Conservation (phyloP, 1,284 basidiomycete species). For the Puccinia hordei region DNA sequence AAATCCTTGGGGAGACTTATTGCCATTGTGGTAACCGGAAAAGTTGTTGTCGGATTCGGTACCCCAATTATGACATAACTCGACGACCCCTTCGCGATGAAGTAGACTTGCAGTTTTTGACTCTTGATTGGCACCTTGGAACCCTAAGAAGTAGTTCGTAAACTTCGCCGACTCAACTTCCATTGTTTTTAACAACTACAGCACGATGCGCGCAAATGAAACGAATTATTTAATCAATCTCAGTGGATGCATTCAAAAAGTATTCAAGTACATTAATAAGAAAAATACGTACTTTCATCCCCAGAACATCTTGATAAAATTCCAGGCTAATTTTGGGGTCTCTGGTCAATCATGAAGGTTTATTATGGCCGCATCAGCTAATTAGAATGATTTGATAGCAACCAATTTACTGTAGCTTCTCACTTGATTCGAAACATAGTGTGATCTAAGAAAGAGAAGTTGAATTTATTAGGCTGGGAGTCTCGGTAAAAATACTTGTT, state of each 20-base stretch:
- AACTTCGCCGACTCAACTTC: constrained; percentile 15
- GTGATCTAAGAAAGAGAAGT: constrained; percentile 24
- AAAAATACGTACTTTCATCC: constrained; percentile 72
- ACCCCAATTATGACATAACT: constrained; percentile 77
- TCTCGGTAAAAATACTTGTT: not conserved
- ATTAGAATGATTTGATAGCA: not conserved
- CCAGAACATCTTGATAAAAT: constrained; percentile 65
- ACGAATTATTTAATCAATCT: not conserved
- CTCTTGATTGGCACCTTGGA: constrained; percentile 56
- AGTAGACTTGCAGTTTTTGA: constrained; percentile 57
- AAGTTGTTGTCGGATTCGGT: constrained; percentile 78
- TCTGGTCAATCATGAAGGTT: constrained; percentile 64
- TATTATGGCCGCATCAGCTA: not conserved
- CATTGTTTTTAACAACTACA: constrained; percentile 17
- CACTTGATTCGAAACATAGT: constrained; percentile 49
- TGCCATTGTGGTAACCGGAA: constrained; percentile 78
- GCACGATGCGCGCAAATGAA: not conserved
- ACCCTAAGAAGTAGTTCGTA: constrained; percentile 54
- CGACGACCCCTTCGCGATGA: constrained; percentile 69
- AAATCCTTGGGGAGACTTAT: constrained; percentile 69
- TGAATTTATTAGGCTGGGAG: not conserved
- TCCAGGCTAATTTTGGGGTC: constrained; percentile 72
- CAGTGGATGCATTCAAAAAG: not conserved
- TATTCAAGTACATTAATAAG: not conserved
- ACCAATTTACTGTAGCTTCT: not conserved